These are phyloP conservation scores for Ganoderma lucidum DNA, from an alignment of 1,284 basidiomycete genomes.

Conservation along the genomic window DNA sequence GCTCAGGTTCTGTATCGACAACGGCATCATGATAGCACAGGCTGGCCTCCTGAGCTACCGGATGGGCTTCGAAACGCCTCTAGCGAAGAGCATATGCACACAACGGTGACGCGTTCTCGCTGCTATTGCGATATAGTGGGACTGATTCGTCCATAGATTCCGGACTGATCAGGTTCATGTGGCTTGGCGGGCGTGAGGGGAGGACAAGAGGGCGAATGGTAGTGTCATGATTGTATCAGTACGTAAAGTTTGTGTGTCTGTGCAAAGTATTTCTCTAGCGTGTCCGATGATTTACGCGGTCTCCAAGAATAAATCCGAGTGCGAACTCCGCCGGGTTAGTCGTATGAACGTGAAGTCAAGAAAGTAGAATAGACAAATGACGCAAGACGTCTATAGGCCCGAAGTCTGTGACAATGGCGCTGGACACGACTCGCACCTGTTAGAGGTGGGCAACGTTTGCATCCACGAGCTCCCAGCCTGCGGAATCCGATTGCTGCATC, in stretches of 20 bases:
- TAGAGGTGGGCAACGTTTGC: constrained; percentile 51
- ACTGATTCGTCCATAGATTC: constrained; percentile 62
- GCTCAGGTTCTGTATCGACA: constrained; percentile 97
- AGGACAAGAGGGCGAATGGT: background rate
- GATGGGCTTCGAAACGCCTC: constrained; percentile 88
- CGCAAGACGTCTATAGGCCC: background rate
- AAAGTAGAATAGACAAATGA: background rate
- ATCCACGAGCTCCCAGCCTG: constrained; percentile 61
- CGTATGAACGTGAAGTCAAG: background rate
- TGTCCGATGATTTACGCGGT: background rate
- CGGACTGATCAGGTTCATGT: constrained; percentile 92
- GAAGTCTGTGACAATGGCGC: background rate
- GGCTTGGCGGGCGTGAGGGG: constrained; percentile 75
- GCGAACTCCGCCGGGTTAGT: background rate
- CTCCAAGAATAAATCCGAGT: background rate
- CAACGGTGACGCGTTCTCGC: constrained; percentile 66
- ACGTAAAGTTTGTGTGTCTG: constrained; percentile 20
- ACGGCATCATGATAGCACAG: constrained; percentile 99
- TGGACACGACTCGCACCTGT: background rate
- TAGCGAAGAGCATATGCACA: constrained; percentile 87
- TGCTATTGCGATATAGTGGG: constrained; percentile 15
- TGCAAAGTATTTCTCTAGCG: background rate
- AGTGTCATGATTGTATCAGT: constrained; percentile 19
- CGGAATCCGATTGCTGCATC: constrained; percentile 53
- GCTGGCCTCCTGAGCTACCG: constrained; percentile 92